Evolutionary conservation across 2,329 filamentous ascomycete genomes (phyloP).

Genomic region (Scytalidium lignicola): DNA sequence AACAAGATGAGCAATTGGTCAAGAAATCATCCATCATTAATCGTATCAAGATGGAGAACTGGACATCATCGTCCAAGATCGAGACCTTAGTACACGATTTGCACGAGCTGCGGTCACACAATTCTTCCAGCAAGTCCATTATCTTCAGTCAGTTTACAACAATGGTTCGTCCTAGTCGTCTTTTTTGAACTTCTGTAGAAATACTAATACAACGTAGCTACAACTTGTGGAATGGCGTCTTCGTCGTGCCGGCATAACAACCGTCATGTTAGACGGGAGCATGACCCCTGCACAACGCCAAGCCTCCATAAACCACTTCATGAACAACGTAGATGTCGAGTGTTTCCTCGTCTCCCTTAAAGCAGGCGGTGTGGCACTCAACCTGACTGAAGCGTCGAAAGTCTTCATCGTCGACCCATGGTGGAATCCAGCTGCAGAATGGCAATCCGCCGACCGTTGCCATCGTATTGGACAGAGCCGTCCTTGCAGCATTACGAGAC

Average conservation of each 20-base stretch:
- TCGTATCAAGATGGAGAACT: constrained; percentile 97
- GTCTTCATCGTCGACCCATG: constrained; percentile 98
- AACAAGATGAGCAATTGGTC: constrained; percentile 78
- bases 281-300: constrained; percentile 95
- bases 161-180: constrained; percentile 46
- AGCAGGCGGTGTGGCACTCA: constrained; percentile 91
- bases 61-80: constrained; percentile 97
- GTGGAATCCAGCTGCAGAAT: constrained; percentile 99
- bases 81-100: constrained; percentile 93
- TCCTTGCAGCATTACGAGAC: constrained; percentile 87
- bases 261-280: constrained; percentile 94
- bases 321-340: constrained; percentile 90
- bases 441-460: constrained; percentile 91
- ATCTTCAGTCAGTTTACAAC: constrained; percentile 97
- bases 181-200: background rate
- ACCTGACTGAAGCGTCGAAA: constrained; percentile 87
- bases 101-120: constrained; percentile 85
- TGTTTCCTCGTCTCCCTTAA: constrained; percentile 96
- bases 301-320: constrained; percentile 92
- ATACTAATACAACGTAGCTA: constrained; percentile 34
- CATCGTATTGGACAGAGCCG: constrained; percentile 94
- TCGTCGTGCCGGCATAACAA: constrained; percentile 93
- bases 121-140: constrained; percentile 91
- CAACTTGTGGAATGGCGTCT: constrained; percentile 97
- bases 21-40: constrained; percentile 99